These are phyloP conservation scores for Leccinum pellstonianum DNA, from an alignment of 768 basidiomycete genomes.

Conservation along the genomic window DNA sequence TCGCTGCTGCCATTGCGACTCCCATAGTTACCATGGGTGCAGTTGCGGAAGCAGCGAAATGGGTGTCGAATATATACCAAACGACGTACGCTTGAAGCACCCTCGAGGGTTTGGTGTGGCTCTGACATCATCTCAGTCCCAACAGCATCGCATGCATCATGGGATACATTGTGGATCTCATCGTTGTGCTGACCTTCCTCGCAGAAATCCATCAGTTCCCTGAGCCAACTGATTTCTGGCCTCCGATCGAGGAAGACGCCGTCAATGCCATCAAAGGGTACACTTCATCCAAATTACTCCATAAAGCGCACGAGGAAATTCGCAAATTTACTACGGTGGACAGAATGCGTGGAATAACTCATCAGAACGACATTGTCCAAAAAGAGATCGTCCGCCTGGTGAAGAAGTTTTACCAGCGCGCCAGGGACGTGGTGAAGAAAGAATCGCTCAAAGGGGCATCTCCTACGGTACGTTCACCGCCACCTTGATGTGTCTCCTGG, in stretches of 20 bases:
- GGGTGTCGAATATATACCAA: conserved; percentile 5
- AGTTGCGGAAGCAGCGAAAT: conserved; percentile 5
- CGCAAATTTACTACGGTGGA: neutral
- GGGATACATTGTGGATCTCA: conserved; percentile 6
- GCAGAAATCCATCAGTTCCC: conserved; percentile 1
- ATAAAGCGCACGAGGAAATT: neutral
- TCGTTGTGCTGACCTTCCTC: conserved; percentile 2
- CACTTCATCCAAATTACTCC: neutral
- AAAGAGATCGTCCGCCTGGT: conserved; percentile 1
- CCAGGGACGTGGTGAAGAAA: neutral
- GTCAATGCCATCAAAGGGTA: conserved; percentile 3
- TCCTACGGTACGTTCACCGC: neutral
- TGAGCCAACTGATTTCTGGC: neutral
- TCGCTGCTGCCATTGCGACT: conserved; percentile 4
- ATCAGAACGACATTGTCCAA: neutral
- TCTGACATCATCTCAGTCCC: neutral
- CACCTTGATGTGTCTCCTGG: neutral
- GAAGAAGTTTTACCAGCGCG: neutral
- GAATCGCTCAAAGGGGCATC: neutral
- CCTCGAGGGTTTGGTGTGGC: neutral
- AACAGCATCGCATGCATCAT: conserved; percentile 1
- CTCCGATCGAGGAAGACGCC: conserved; percentile 3
- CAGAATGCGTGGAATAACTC: neutral
- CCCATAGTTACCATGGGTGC: conserved; percentile 2
- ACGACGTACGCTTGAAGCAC: neutral